A percentile compares a stretch with the other conserved stretches of the same genome.
Conservation (phyloP, 169 alveolate genomes). For the Plasmodium chabaudi region DNA sequence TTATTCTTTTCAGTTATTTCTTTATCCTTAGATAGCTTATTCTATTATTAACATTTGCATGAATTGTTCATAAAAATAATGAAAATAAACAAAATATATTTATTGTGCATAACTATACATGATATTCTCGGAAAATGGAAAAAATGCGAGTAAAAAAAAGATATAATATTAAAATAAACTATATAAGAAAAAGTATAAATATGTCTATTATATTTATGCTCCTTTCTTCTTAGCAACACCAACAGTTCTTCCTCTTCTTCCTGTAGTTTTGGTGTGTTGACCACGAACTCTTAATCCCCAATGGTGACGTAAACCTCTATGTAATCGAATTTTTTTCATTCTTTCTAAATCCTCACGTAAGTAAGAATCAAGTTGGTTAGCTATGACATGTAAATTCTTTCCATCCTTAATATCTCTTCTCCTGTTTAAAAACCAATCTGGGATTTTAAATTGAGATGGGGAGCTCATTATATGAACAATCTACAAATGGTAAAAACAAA, state of each 20-base stretch:
- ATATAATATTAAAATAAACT: constrained; percentile 14
- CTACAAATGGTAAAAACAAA: constrained; percentile 63
- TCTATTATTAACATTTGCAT: background rate
- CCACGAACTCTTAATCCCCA: constrained; percentile 99
- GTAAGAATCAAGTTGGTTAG: constrained; percentile 96
- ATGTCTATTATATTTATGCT: constrained; percentile 48
- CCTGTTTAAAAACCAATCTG: constrained; percentile 99
- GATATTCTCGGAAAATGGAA: background rate
- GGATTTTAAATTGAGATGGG: constrained; percentile 97
- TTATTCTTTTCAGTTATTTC: background rate
- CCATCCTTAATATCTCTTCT: constrained; percentile 97
- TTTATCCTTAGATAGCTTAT: background rate
- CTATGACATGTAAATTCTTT: constrained; percentile 93
- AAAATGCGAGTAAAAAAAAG: constrained; percentile 5
- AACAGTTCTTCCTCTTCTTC: constrained; percentile 98
- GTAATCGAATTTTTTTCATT: constrained; percentile 97
- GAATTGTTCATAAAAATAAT: constrained; percentile 5
- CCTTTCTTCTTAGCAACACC: constrained; percentile 98
- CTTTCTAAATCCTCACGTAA: constrained; percentile 99
- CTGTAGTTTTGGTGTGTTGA: constrained; percentile 99
- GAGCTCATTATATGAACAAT: constrained; percentile 91
- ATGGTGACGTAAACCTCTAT: constrained; percentile 99
- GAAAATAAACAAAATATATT: background rate
- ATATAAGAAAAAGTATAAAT: constrained; percentile 10
- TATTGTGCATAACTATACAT: background rate